Evolutionary conservation across 805 yeast genomes (phyloP).

Genomic region (Sporopachydermia quercuum): DNA sequence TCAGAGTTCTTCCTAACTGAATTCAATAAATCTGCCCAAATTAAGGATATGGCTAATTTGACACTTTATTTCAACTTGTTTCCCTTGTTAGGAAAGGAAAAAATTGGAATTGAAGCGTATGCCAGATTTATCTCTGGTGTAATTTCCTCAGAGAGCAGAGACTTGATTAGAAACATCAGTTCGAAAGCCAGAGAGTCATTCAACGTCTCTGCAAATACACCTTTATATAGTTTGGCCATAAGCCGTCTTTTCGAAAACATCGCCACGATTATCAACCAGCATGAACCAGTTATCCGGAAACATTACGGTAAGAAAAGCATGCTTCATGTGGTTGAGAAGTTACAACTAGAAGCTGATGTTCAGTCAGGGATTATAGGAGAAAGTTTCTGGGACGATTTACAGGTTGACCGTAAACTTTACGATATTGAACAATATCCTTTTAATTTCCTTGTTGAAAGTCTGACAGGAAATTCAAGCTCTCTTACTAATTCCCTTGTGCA

Average conservation of each 20-base stretch:
- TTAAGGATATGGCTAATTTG: conserved; percentile 49
- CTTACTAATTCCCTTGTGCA: too few species aligned
- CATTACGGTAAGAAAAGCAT: conserved; percentile 60
- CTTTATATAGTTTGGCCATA: conserved; percentile 23
- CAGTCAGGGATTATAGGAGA: conserved; percentile 84
- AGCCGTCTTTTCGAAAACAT: conserved; percentile 59
- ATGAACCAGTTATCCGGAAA: conserved; percentile 58
- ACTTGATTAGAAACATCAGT: conserved; percentile 32
- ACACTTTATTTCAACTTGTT: conserved; percentile 75
- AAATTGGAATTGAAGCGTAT: conserved; percentile 63
- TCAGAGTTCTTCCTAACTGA: conserved; percentile 40
- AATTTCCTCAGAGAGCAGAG: conserved; percentile 64
- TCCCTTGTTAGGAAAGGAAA: conserved; percentile 66
- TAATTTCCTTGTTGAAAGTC: conserved; percentile 27
- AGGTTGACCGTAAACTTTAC: conserved; percentile 37
- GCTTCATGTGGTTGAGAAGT: conserved; percentile 48
- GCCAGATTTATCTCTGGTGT: conserved; percentile 78
- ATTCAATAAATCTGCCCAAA: conserved; percentile 56
- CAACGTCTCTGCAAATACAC: conserved; percentile 12
- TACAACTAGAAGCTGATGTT: conserved; percentile 83
- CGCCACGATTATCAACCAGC: conserved; percentile 75
- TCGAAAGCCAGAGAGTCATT: conserved; percentile 7
- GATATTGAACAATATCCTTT: conserved; percentile 43
- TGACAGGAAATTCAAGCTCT: conserved; percentile 5
- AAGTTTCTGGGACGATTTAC: conserved; percentile 63